Base-by-base conservation (phyloP, 306 rosid species). In the Canavalia ensiformis region DNA sequence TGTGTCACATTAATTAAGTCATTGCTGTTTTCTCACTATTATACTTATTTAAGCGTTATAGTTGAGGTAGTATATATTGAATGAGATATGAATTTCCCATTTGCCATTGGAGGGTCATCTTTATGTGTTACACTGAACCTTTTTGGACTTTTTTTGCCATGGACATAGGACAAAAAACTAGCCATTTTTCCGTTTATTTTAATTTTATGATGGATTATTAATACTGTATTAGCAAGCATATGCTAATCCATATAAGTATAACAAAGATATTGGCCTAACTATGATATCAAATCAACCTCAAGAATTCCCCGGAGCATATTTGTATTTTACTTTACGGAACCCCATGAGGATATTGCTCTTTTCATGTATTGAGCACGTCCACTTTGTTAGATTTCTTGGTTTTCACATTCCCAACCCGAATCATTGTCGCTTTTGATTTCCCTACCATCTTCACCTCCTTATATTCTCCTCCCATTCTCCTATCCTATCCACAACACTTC, bases 291-390 rank as follows among this genome's bases (percentile, higher is more conserved):
- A 91, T 85, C 87, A 84, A 77, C 86, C 84, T 87, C 79, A 79
- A 74, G 79, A 84, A 80, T 50, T 72, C 41, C 76, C 34, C 71
- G 47, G 8, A 77, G 75, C 28, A 85, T 74, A 28, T 62, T 29
- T 71, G 39, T 47, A 60, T 77, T 86, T 13, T 29, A 83, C 86
- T 83, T 87, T 82, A 65, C 94, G 89, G 82, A 89, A 85, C 71
- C 78, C 91, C 72, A 89, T 13, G 88, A 89, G 58, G 94, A 83
- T 89, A 73, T 79, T 57, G 42, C 82, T 81, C 80, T 82, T 85
- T 74, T 69, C 71, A 60, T 41, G 63, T 67, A 44, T 78, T 41
- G 79, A 86, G 71, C 50, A 84, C 80, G n/a, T 75, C 86, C 88
- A 81, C 89, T 86, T 69, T 75, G 74, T 39, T 52, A 80, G 75